phyloP scores from a whole-genome alignment of 1,139 yeast species.

The Candida sp. region DNA sequence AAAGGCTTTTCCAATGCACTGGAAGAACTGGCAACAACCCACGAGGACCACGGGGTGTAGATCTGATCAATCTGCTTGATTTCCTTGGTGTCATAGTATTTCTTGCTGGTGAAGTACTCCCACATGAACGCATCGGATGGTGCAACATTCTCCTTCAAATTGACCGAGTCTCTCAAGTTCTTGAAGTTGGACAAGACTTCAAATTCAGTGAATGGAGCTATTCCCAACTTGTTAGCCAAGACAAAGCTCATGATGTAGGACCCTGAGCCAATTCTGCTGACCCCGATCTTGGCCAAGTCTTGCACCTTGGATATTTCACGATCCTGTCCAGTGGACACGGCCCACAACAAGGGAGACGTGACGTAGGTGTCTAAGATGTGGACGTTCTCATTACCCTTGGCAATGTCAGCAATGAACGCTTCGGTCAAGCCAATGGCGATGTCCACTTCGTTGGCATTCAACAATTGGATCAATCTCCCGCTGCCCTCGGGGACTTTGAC shows the following conservation, averaged over 20 bases:
- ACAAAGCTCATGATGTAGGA: constrained; percentile 93
- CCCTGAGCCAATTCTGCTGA: constrained; percentile 91
- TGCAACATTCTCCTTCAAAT: constrained; percentile 44
- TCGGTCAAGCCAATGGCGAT: constrained; percentile 90
- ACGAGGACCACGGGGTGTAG: constrained; percentile 96
- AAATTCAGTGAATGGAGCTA: constrained; percentile 52
- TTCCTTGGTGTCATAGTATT: constrained; percentile 79
- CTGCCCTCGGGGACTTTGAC: constrained; percentile 86
- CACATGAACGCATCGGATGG: constrained; percentile 89
- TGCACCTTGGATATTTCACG: constrained; percentile 51
- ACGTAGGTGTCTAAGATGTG: constrained; percentile 83
- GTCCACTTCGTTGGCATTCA: constrained; percentile 68
- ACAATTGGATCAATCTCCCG: constrained; percentile 83
- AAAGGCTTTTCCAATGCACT: constrained; percentile 37
- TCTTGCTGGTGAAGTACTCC: constrained; percentile 91
- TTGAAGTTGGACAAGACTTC: constrained; percentile 70
- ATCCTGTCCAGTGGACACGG: constrained; percentile 75
- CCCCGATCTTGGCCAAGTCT: constrained; percentile 71
- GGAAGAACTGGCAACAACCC: constrained; percentile 71
- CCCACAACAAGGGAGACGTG: constrained; percentile 88
- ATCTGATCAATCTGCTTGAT: constrained; percentile 86
- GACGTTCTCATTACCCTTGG: constrained; percentile 67
- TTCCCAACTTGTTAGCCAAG: constrained; percentile 60
- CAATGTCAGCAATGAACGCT: constrained; percentile 84
- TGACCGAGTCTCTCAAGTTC: constrained; percentile 81